Evolutionary conservation across 1,284 basidiomycete species (phyloP).

Genomic region (Lentinus polychrous): DNA sequence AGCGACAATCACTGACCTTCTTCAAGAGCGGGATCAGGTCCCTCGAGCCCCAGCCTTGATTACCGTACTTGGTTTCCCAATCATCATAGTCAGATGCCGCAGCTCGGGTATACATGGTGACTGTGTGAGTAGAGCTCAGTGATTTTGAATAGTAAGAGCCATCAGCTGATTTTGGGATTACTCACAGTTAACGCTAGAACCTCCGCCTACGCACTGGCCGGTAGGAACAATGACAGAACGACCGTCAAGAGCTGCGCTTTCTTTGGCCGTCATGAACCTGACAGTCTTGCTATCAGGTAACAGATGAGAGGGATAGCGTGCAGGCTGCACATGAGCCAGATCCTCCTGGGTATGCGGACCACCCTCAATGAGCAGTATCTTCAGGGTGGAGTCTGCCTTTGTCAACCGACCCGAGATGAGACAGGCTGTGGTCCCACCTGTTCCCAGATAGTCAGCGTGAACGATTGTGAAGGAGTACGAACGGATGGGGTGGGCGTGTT

Average conservation of each 20-base stretch:
- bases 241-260: conserved; percentile 33
- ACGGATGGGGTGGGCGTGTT: conserved; percentile 11
- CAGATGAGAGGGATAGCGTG: conserved; percentile 22
- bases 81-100: conserved; percentile 47
- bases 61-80: conserved; percentile 37
- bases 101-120: conserved; percentile 42
- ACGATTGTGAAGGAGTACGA: background rate
- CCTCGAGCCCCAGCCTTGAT: conserved; percentile 45
- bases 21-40: conserved; percentile 39
- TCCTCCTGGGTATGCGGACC: conserved; percentile 29
- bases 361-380: conserved; percentile 36
- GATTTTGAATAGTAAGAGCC: background rate
- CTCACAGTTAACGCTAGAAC: conserved; percentile 51
- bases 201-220: conserved; percentile 47
- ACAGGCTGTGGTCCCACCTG: conserved; percentile 37
- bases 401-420: conserved; percentile 37
- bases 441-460: conserved; percentile 16
- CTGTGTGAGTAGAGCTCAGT: conserved; percentile 1
- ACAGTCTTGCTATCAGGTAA: conserved; percentile 17
- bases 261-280: conserved; percentile 13
- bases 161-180: background rate
- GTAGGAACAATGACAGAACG: conserved; percentile 32
- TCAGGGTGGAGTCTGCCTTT: conserved; percentile 30
- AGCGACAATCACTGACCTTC: conserved; percentile 28
- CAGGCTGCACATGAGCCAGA: conserved; percentile 26